phyloP scores from a whole-genome alignment of 768 basidiomycete species.

The Macrolepiota dolichaula region DNA sequence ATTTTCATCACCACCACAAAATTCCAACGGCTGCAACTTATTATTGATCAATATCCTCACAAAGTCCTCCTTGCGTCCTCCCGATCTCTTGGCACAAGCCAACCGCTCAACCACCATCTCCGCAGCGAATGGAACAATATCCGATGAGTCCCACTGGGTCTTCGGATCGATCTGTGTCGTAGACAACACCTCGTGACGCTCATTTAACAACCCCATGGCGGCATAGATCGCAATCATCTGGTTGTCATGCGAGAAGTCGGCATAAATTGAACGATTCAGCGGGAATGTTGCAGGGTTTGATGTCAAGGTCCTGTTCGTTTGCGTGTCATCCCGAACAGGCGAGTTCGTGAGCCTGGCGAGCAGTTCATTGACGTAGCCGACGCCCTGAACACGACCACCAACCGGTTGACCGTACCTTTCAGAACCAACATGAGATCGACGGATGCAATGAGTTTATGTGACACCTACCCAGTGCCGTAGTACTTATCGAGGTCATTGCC shows the following conservation, averaged over 20 bases:
- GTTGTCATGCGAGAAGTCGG: conserved; percentile 87
- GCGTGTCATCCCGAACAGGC: conserved; percentile 65
- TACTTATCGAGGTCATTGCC: conserved; percentile 73
- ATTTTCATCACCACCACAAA: conserved; percentile 50
- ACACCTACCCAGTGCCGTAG: conserved; percentile 68
- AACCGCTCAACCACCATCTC: conserved; percentile 75
- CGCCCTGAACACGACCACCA: conserved; percentile 69
- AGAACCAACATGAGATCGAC: background rate
- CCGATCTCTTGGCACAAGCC: conserved; percentile 30
- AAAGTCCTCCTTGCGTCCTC: conserved; percentile 31
- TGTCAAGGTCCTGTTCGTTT: conserved; percentile 75
- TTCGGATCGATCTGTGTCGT: conserved; percentile 27
- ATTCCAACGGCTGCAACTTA: conserved; percentile 56
- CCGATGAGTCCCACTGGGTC: conserved; percentile 51
- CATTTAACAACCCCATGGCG: conserved; percentile 54
- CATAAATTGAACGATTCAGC: conserved; percentile 58
- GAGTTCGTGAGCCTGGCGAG: conserved; percentile 71
- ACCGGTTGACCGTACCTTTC: conserved; percentile 69
- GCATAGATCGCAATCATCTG: conserved; percentile 76
- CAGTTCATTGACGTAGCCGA: conserved; percentile 89
- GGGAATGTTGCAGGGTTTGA: conserved; percentile 66
- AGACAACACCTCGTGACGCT: conserved; percentile 27
- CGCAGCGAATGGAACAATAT: conserved; percentile 71
- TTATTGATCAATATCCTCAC: conserved; percentile 82
- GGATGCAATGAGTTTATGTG: background rate